Evolutionary conservation across 306 rosid genomes (phyloP), one percentile per base, ranked within the genome.

Genomic region (Sesbania bispinosa): DNA sequence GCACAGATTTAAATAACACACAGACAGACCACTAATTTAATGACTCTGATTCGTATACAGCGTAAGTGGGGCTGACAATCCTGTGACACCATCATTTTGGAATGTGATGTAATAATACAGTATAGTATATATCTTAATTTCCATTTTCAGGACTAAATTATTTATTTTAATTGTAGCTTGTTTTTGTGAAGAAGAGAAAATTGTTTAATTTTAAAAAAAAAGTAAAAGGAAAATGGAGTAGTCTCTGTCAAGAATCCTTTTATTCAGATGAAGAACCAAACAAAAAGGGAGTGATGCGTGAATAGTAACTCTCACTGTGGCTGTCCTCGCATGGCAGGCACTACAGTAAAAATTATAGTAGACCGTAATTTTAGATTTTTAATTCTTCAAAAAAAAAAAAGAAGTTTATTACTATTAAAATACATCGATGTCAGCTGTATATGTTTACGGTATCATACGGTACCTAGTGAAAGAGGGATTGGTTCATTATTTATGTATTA

Each of bases 221-320:
- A 1, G 10, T 2, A n/a, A n/a, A n/a, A n/a, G n/a, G 0, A 1
- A 32, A 21, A 65, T 57, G 71, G 48, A 42, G n/a, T n/a, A n/a
- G n/a, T n/a, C 87, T 50, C 69, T 20, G 19, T 78, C 89, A 48
- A 48, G n/a, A 67, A 81, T 27, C 67, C 42, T 50, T 24, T 72
- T 42, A 15, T 16, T 41, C 41, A 69, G 15, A n/a, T n/a, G 43
- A 18, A 66, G 85, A 80, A 80, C 76, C 80, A 80, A 72, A 78
- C 81, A 82, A 73, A 72, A 74, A 23, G 66, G 57, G 77, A 3
- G 20, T 83, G 80, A 83, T 81, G 82, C 5, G 39, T 62, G 61
- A 78, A 83, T 81, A 73, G 82, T 54, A 73, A 71, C 43, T 80
- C 67, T 47, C 78, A 61, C 78, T 82, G 80, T 13, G 57, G 63